Base-by-base conservation (phyloP, 2,329 filamentous ascomycete genomes). In the Aspergillus pseudoterreus region DNA sequence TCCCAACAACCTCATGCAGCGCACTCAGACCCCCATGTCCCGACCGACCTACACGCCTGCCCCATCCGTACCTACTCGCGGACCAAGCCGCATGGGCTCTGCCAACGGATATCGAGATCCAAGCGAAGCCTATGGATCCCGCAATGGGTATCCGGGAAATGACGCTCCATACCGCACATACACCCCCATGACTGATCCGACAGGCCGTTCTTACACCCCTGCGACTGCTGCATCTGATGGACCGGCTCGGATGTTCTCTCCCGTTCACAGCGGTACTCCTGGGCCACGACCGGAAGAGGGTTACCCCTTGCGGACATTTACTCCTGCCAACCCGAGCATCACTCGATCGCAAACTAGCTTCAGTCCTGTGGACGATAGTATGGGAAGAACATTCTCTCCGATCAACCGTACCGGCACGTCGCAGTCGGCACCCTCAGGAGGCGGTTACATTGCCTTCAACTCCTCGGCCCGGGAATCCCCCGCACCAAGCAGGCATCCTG, bases 381-480 rank as follows among this genome's bases (percentile, higher is more conserved):
- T 50, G n/a, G 54, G 51, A 14, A 50, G 62, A 42, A 56, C 51
- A 0, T 57, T 57, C 36, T 55, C 59, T 6, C 56, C 59, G 9
- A 49, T 55, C 32, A 56, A 38, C 14, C 44, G 51, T 1, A 49
- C 21, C 6, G 56, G 41, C 14, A 36, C 56, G 2, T 43, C 51
- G 4, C 41, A 36, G 30, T 46, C 61, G 4, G 15, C 17, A 22
- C 17, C n/a, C 14, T 27, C 55, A 56, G 27, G 47, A 48, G 10
- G 39, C 46, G 43, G 51, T 2, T 67, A 67, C 39, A 47, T 50
- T 19, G 56, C 62, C 9, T 68, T 64, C 36, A 56, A 62, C 17
- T 57, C 59, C 1, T 27, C 57, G 42, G 17, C 54, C 41, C 15
- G 44, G 27, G 49, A 53, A 17, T 27, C 32, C 9, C 44, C 50